phyloP scores from a whole-genome alignment of 768 basidiomycete genomes.

The Mrakia frigida region DNA sequence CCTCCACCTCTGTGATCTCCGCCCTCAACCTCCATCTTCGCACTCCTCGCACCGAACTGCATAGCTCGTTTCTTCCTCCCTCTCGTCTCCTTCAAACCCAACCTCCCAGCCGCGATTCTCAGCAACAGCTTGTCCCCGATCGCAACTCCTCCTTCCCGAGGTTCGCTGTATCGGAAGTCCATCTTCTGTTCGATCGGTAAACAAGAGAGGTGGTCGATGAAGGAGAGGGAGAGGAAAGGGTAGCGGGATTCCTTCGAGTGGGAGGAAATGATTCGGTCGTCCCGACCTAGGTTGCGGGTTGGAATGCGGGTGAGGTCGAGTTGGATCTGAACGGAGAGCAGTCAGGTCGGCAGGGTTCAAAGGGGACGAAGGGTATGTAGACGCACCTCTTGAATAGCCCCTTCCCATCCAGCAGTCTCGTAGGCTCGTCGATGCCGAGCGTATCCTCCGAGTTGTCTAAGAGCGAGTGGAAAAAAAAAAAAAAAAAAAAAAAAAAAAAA shows the following conservation, averaged over 20 bases:
- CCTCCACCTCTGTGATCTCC: slow-evolving; percentile 20
- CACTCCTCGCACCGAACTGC: slow-evolving; percentile 75
- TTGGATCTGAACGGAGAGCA: slow-evolving; percentile 60
- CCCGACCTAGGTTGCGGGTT: slow-evolving; percentile 81
- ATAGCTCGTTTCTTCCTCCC: slow-evolving; percentile 80
- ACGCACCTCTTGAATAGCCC: slow-evolving; percentile 71
- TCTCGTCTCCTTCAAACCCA: slow-evolving; percentile 49
- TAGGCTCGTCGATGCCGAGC: slow-evolving; percentile 78
- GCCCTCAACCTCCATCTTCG: slow-evolving; percentile 38
- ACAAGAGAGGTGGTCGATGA: slow-evolving; percentile 69
- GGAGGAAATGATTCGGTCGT: slow-evolving; percentile 87
- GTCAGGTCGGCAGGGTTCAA: neutral
- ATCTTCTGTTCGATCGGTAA: slow-evolving; percentile 77
- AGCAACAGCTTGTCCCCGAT: slow-evolving; percentile 84
- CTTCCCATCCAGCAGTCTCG: slow-evolving; percentile 62
- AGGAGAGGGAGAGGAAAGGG: slow-evolving; percentile 76
- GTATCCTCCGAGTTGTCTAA: slow-evolving; percentile 83
- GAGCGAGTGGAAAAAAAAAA: neutral
- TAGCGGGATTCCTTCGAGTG: slow-evolving; percentile 89
- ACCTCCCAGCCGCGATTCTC: slow-evolving; percentile 60
- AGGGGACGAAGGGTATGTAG: neutral
- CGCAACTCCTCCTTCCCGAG: slow-evolving; percentile 45
- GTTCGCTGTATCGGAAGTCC: slow-evolving; percentile 62
- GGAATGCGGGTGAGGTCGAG: slow-evolving; percentile 83
- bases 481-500: neutral